Base-by-base conservation (phyloP, 176 grass and related monocot genomes). In the Avena sativa region DNA sequence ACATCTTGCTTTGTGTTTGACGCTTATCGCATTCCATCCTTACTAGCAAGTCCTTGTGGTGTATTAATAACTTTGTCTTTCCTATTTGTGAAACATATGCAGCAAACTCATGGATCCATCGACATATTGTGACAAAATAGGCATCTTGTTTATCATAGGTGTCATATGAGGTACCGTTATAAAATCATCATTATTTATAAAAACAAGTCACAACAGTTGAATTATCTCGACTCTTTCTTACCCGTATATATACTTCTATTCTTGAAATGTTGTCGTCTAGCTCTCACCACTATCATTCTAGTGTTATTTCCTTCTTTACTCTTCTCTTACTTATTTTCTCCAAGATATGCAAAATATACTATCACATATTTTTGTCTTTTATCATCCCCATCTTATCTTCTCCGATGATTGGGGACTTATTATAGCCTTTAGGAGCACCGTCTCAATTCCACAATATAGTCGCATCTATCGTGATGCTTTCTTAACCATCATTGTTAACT, bases 91-190 rank as follows among this genome's bases (percentile, higher is more conserved):
- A 2, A 8, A 38, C 34, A 16, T 70, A 70, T 14, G 0, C 16
- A 69, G 19, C 6, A 19, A 4, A 69, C 0, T 34, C 8, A 34
- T 32, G 4, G 1, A 0, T 38, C 44, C 0, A 9, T 1, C 6
- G 5, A 30, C 16, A 65, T 12, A 10, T 19, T 0, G 0, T 7
- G 28, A 76, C 9, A 85, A 56, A 65, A 20, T 10, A 46, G 6
- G 0, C 1, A 66, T 55, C 0, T 25, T 47, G 6, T 47, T 13
- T 36, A n/a, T 23, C 7, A 1, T 4, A 0, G 0, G 0, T 40
- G 44, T 50, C 2, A 10, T 12, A 13, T 2, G 0, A 62, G 11
- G 0, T n/a, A 3, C 13, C 0, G 0, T n/a, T 55, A 2, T 8
- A 60, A 68, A 70, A 40, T 34, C 67, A 71, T 23, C 0, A 2